A percentile compares a stretch with the other conserved stretches of the same genome.
These are phyloP conservation scores for Termitomyces sp. DNA, from an alignment of 768 basidiomycete genomes.

Conservation along the genomic window DNA sequence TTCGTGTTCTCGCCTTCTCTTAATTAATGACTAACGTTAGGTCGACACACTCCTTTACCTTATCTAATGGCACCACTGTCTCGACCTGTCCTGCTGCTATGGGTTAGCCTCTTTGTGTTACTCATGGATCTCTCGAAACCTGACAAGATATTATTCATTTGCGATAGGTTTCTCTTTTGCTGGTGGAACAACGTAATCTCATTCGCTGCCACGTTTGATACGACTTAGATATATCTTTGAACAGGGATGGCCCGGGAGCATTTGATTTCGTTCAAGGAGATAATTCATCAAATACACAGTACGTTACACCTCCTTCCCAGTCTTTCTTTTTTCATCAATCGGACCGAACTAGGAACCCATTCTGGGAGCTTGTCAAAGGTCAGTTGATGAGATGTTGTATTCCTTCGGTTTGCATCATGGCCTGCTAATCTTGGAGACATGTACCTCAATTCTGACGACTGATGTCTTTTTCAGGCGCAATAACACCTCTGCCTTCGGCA, in stretches of 20 bases:
- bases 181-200: constrained; percentile 71
- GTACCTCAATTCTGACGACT: not conserved
- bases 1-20: not conserved
- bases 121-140: not conserved
- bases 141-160: constrained; percentile 5
- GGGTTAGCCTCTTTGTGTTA: constrained; percentile 38
- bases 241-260: constrained; percentile 75
- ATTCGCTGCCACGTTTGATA: not conserved
- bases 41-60: constrained; percentile 59
- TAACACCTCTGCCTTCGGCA: constrained; percentile 62
- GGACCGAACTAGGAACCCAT: constrained; percentile 53
- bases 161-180: constrained; percentile 67
- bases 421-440: not conserved
- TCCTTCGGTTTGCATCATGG: not conserved
- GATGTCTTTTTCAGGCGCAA: constrained; percentile 35
- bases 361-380: constrained; percentile 81
- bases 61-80: constrained; percentile 64
- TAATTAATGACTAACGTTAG: constrained; percentile 25
- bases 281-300: constrained; percentile 59
- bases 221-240: not conserved
- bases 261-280: constrained; percentile 77
- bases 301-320: constrained; percentile 16
- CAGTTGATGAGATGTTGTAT: not conserved
- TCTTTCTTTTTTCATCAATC: not conserved
- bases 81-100: constrained; percentile 78